Evolutionary conservation across 2,329 filamentous ascomycete species (phyloP), one percentile per base, ranked within the genome.

Genomic region (Myriangium duriaei): DNA sequence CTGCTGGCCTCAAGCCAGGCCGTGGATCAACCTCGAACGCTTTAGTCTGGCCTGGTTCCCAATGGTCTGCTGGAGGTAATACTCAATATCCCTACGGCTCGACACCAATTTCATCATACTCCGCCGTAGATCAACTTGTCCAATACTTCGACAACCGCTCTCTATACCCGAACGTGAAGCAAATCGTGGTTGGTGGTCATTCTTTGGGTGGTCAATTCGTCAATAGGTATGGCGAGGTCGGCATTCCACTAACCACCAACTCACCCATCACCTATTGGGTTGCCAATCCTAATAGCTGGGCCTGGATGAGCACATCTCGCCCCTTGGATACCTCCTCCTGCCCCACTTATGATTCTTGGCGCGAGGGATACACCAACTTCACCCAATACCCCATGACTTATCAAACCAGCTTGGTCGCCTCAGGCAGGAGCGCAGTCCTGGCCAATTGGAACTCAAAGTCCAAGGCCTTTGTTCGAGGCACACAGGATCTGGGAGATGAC

Each of bases 121-220:
- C 49, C 10, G 54, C 53, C 5, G 47, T 59, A 10, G 56, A 59
- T 41, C 51, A 56, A 35, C 45, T 58, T n/a, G 43, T 59, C 17
- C 40, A 52, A 35, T 59, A 55, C 44, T 59, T 55, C 32, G 54
- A 51, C 32, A 49, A 59, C 40, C 42, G 38, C 12, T 43, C 46
- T 1, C 33, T 51, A 12, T 59, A 56, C 38, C 56, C 56, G 2
- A 56, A 57, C 39, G 44, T 59, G 44, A 51, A 56, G 10, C 55
- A 59, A 39, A 56, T 59, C 13, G 55, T 59, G 24, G 46, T 60
- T 18, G 55, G 54, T 36, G 56, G 57, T 24, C 56, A 59, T 42
- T 57, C 54, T 6, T 49, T 57, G 7, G 56, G 56, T 11, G 56
- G 41, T 10, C 56, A 59, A 40, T 54, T 54, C 12, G 50, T 54